A percentile compares a stretch with the other conserved stretches of the same genome.
Evolutionary conservation across 169 alveolate genomes (phyloP).

Genomic region (Eimeria acervulina): DNA sequence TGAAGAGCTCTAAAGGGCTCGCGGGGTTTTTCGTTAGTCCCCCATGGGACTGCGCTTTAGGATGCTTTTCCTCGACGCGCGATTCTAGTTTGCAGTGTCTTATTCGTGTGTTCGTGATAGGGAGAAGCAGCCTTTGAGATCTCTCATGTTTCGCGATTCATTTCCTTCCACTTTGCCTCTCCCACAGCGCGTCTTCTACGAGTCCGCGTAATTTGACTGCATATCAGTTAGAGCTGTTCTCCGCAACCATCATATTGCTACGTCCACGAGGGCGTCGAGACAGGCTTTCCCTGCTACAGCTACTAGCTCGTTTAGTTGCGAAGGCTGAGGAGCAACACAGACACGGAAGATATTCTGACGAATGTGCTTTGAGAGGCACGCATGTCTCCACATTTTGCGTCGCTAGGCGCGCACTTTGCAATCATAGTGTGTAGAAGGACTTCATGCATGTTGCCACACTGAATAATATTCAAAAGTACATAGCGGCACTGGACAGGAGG

Average conservation of each 20-base stretch:
- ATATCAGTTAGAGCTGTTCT: not conserved
- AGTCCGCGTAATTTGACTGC: no score
- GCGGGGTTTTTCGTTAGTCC: not conserved
- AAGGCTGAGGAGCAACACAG: constrained; percentile 59
- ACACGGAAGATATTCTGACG: not conserved
- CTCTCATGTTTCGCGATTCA: not conserved
- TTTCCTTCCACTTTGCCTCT: not conserved
- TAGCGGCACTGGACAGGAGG: not conserved
- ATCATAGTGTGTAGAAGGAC: not conserved
- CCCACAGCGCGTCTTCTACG: not conserved
- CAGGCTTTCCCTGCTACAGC: constrained; percentile 80
- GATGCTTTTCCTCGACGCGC: not conserved
- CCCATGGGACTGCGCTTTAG: not conserved
- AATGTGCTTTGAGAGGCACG: not conserved
- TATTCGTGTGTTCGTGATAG: not conserved
- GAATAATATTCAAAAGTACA: not conserved
- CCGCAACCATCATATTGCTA: constrained; percentile 7
- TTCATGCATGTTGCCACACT: not conserved
- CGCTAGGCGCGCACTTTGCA: not conserved
- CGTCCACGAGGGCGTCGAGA: constrained; percentile 78
- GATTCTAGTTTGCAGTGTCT: not conserved
- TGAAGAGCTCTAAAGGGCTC: not conserved
- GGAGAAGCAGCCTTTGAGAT: not conserved
- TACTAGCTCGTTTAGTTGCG: constrained; percentile 72
- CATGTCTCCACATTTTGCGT: not conserved